These are phyloP conservation scores for Calonectria crousiana DNA, from an alignment of 2,329 filamentous ascomycete species.

Conservation along the genomic window DNA sequence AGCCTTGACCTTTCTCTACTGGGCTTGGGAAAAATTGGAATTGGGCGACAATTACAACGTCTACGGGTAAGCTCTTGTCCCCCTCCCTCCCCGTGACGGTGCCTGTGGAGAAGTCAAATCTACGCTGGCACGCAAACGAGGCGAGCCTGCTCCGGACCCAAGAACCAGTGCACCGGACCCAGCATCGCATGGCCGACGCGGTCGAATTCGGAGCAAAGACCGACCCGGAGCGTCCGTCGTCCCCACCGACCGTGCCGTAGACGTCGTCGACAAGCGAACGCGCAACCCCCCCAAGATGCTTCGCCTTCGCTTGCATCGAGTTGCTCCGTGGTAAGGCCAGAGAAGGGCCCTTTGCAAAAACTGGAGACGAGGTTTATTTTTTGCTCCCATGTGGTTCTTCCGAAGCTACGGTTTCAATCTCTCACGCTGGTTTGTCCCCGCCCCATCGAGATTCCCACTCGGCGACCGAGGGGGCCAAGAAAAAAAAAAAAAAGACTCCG, in stretches of 20 bases:
- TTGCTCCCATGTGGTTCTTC: slow-evolving; percentile 10
- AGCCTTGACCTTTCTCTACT: neutral
- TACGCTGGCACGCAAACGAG: neutral
- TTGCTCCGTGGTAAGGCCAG: slow-evolving; percentile 18
- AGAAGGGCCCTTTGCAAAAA: slow-evolving; percentile 10
- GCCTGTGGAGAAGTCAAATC: slow-evolving; percentile 3
- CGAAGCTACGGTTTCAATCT: neutral
- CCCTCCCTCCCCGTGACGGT: neutral
- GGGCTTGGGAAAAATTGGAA: neutral
- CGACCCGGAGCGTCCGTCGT: slow-evolving; percentile 2
- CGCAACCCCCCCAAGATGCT: neutral
- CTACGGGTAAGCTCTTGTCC: neutral
- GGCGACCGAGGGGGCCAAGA: neutral
- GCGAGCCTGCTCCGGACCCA: slow-evolving; percentile 1
- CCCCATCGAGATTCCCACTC: neutral
- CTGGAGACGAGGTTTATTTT: slow-evolving; percentile 2
- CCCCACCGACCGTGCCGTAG: slow-evolving; percentile 1
- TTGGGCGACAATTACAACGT: slow-evolving; percentile 8
- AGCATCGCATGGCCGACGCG: neutral
- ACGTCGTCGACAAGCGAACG: neutral
- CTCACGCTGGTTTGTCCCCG: neutral
- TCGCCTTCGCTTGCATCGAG: slow-evolving; percentile 7
- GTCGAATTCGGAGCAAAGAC: slow-evolving; percentile 6
- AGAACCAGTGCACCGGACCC: neutral
- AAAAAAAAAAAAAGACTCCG: neutral